Evolutionary conservation across 306 rosid genomes (phyloP).

Genomic region (Ormosia emarginata): DNA sequence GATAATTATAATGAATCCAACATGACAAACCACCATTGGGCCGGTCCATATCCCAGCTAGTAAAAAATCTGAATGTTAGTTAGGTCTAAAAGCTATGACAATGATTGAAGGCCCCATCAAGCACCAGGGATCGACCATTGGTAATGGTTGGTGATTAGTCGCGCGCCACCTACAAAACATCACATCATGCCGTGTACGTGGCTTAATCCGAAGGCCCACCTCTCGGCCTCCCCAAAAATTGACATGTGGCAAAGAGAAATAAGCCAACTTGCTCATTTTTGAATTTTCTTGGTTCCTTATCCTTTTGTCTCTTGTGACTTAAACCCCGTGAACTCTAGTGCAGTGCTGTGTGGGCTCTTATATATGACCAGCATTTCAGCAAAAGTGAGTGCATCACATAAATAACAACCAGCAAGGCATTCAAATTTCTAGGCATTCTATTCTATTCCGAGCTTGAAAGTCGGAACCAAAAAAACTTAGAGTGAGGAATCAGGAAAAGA

Average conservation of each 20-base stretch:
- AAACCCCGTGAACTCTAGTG: not conserved
- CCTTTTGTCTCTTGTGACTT: not conserved
- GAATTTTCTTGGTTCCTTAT: not conserved
- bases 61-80: slow-evolving; percentile 42
- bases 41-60: no score
- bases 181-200: slow-evolving; percentile 45
- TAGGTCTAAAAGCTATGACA: slow-evolving; percentile 7
- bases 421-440: not conserved
- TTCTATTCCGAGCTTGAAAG: not conserved
- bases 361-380: slow-evolving; percentile 25
- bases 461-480: not conserved
- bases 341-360: not conserved
- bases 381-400: not conserved
- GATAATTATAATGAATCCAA: slow-evolving; percentile 18
- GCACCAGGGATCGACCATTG: not conserved
- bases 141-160: slow-evolving; percentile 32
- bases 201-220: slow-evolving; percentile 44
- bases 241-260: slow-evolving; percentile 21
- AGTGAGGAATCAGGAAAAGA: not conserved
- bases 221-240: not conserved
- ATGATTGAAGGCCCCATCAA: slow-evolving; percentile 47
- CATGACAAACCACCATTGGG: slow-evolving; percentile 14
- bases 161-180: not conserved
- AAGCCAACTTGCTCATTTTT: not conserved
- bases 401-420: not conserved